phyloP scores from a whole-genome alignment of 1,284 basidiomycete genomes.

The Polyporus tsugae region DNA sequence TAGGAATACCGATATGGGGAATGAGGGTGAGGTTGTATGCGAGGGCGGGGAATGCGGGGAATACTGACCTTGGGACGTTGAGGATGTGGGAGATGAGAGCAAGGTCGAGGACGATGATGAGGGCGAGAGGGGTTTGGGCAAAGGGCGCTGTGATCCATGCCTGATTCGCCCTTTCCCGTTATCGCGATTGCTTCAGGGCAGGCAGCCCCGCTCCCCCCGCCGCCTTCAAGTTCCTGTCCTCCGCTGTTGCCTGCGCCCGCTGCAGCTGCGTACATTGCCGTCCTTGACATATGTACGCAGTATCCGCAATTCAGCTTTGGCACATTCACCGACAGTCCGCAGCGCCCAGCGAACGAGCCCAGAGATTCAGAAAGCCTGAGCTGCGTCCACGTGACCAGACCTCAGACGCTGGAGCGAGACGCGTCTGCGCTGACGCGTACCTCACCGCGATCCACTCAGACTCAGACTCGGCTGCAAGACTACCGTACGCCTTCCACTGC shows the following conservation, averaged over 20 bases:
- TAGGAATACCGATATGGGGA: conserved; percentile 14
- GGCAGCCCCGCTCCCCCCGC: conserved; percentile 23
- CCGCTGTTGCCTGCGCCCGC: not conserved
- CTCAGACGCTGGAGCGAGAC: conserved; percentile 26
- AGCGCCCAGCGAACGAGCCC: not conserved
- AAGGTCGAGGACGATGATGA: conserved; percentile 26
- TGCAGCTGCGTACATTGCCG: not conserved
- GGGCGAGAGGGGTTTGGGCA: conserved; percentile 38
- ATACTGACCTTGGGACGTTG: conserved; percentile 26
- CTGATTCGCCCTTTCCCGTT: conserved; percentile 37
- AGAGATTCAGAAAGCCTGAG: not conserved
- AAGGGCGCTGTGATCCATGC: conserved; percentile 38
- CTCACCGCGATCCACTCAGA: not conserved
- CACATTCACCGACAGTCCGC: not conserved
- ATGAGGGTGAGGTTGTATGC: conserved; percentile 22
- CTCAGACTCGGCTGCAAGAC: not conserved
- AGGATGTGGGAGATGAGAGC: conserved; percentile 29
- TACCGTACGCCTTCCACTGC: not conserved
- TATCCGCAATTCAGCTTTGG: not conserved
- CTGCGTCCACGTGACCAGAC: conserved; percentile 20
- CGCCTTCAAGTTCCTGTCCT: conserved; percentile 10
- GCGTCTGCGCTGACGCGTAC: conserved; percentile 35
- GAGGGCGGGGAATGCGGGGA: conserved; percentile 18
- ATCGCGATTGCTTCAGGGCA: conserved; percentile 47
- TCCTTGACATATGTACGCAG: not conserved